These are phyloP conservation scores for Kwoniella heveanensis DNA, from an alignment of 768 basidiomycete species.

Conservation along the genomic window DNA sequence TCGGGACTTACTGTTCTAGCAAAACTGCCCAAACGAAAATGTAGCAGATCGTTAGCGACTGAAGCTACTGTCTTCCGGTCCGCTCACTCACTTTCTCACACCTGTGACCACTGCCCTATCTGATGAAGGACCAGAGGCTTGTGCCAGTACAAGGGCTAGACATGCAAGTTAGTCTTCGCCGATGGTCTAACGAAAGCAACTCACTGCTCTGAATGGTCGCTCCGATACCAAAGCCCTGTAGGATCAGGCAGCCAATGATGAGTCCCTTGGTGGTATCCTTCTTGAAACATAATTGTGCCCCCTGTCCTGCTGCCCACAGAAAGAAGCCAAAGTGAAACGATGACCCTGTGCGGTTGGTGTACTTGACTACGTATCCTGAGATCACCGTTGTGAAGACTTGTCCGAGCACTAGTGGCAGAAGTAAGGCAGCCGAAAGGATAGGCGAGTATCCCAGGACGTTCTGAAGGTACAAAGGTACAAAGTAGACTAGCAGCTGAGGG, in stretches of 20 bases:
- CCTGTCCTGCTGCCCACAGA: constrained; percentile 42
- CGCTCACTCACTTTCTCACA: constrained; percentile 25
- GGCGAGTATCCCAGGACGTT: constrained; percentile 35
- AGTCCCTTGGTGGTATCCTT: constrained; percentile 22
- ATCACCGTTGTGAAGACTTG: constrained; percentile 35
- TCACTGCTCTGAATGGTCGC: constrained; percentile 43
- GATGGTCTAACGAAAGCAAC: constrained; percentile 3
- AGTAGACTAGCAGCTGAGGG: constrained; percentile 22
- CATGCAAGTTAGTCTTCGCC: neutral
- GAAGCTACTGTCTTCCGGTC: no score
- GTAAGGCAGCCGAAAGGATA: constrained; percentile 36
- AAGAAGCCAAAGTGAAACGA: constrained; percentile 42
- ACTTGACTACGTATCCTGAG: constrained; percentile 38
- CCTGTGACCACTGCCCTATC: constrained; percentile 50
- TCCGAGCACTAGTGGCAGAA: constrained; percentile 41
- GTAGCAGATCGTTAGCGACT: neutral
- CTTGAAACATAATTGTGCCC: constrained; percentile 34
- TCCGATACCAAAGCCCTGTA: constrained; percentile 49
- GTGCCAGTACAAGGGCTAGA: constrained; percentile 41
- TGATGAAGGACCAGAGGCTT: constrained; percentile 28
- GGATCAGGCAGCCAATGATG: constrained; percentile 36
- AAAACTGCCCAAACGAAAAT: constrained; percentile 9
- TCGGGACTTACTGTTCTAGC: constrained; percentile 22
- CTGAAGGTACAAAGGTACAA: constrained; percentile 40
- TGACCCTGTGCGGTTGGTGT: constrained; percentile 29